Evolutionary conservation across 2,329 filamentous ascomycete genomes (phyloP).

Genomic region (Paracoccidioides lutzii): DNA sequence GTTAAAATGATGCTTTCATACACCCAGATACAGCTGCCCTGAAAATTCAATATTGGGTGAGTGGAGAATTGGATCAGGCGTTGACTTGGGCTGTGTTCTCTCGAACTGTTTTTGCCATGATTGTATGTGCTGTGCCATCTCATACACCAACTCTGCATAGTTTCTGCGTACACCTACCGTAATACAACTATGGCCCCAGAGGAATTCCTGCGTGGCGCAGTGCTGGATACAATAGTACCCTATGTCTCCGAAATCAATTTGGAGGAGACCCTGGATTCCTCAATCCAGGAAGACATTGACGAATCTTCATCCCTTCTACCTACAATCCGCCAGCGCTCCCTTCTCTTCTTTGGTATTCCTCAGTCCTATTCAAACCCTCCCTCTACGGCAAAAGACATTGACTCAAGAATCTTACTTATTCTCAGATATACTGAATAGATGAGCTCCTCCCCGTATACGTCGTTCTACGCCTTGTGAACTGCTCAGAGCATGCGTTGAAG

Average conservation of each 20-base stretch:
- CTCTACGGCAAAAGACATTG: neutral
- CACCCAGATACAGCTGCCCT: too few relatives aligned
- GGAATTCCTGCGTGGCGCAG: conserved; percentile 29
- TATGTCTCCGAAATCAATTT: conserved; percentile 28
- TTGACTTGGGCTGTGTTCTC: too few relatives aligned
- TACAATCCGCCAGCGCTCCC: conserved; percentile 37
- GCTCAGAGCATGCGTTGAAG: conserved; percentile 37
- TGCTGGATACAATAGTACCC: conserved; percentile 34
- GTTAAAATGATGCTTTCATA: too few relatives aligned
- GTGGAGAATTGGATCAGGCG: too few relatives aligned
- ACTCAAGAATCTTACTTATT: conserved; percentile 35
- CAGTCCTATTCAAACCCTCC: neutral
- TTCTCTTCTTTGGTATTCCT: conserved; percentile 40
- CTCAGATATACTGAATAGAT: conserved; percentile 34
- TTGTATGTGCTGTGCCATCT: too few relatives aligned
- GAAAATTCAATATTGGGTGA: too few relatives aligned
- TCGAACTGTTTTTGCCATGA: too few relatives aligned
- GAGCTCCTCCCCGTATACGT: conserved; percentile 41
- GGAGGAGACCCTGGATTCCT: conserved; percentile 30
- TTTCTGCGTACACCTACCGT: neutral
- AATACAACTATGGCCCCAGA: neutral
- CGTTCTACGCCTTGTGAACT: conserved; percentile 38
- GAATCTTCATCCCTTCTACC: conserved; percentile 33
- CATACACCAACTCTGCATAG: too few relatives aligned
- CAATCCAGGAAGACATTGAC: conserved; percentile 34